These are phyloP conservation scores for Chlamydomonas asymmetrica DNA, from an alignment of 139 green algal species.

Conservation along the genomic window DNA sequence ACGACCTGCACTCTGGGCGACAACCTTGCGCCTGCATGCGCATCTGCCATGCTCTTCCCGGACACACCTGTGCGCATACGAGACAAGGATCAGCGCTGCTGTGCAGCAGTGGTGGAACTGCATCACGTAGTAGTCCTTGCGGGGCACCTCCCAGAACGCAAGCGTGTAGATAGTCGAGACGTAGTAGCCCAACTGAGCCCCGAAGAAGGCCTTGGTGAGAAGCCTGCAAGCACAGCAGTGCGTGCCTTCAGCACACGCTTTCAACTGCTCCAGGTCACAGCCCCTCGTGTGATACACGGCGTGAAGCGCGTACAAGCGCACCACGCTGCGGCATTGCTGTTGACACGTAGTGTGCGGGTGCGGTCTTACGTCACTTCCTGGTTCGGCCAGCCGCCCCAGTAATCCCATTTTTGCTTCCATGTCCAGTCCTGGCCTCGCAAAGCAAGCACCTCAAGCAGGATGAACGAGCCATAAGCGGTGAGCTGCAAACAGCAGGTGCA, in stretches of 20 bases:
- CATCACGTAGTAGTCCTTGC: slow-evolving; percentile 74
- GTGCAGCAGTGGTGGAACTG: slow-evolving; percentile 68
- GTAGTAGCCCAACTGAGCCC: slow-evolving; percentile 61
- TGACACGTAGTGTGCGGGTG: not conserved
- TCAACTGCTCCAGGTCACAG: no score
- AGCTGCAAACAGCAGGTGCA: not conserved
- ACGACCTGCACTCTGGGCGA: no score
- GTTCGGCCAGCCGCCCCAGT: slow-evolving; percentile 57
- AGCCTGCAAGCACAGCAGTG: no score
- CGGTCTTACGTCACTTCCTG: slow-evolving; percentile 16
- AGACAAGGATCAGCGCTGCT: slow-evolving; percentile 54
- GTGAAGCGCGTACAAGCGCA: no score
- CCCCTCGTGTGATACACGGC: no score
- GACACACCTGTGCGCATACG: no score
- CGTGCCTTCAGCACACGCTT: no score
- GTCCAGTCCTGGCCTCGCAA: slow-evolving; percentile 31
- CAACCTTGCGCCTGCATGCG: no score
- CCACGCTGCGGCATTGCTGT: not conserved
- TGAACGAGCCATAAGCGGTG: slow-evolving; percentile 4
- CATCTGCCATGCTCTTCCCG: no score
- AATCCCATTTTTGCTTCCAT: slow-evolving; percentile 38
- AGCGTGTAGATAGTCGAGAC: slow-evolving; percentile 58
- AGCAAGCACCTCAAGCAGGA: slow-evolving; percentile 8
- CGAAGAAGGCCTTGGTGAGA: no score
- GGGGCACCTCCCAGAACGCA: slow-evolving; percentile 63